Percentiles rank a stretch among this genome's conserved stretches.
These are phyloP conservation scores for Wallacemonas collosoma DNA, from an alignment of 208 protist genomes.

Conservation along the genomic window DNA sequence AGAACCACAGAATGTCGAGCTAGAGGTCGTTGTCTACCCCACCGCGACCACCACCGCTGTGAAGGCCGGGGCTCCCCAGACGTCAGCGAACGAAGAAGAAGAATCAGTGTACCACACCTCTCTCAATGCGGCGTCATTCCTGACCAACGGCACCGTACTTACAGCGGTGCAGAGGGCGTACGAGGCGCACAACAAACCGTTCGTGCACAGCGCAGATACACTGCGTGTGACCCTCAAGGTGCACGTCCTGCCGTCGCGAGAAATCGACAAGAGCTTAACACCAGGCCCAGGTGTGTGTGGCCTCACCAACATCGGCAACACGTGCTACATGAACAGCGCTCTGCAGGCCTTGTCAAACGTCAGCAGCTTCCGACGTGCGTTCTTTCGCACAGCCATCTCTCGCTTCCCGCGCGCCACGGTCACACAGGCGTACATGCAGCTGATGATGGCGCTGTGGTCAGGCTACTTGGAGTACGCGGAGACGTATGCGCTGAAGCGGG, in stretches of 20 bases:
- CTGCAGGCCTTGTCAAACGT: constrained; percentile 91
- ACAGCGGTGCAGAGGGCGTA: constrained; percentile 8
- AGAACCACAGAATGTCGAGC: background rate
- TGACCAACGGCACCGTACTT: background rate
- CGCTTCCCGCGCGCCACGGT: constrained; percentile 53
- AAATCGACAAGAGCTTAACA: background rate
- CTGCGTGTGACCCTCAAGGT: constrained; percentile 7
- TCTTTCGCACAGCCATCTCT: constrained; percentile 68
- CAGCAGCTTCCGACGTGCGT: constrained; percentile 57
- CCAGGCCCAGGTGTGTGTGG: constrained; percentile 70
- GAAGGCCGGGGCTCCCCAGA: too few species aligned
- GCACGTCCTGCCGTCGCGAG: background rate
- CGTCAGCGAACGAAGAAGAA: too few species aligned
- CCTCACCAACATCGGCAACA: constrained; percentile 90
- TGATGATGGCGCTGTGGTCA: constrained; percentile 69
- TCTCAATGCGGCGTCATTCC: background rate
- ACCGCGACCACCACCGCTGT: background rate
- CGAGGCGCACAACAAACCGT: background rate
- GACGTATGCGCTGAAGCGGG: constrained; percentile 57
- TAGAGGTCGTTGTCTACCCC: background rate
- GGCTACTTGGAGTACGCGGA: constrained; percentile 43
- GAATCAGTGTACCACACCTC: background rate
- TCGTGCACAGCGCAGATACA: background rate
- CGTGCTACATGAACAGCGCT: constrained; percentile 94
- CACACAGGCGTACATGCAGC: constrained; percentile 39